Evolutionary conservation across 495 filamentous ascomycete species (phyloP), one percentile per base, ranked within the genome.

Genomic region (Trichoderma erinaceum): DNA sequence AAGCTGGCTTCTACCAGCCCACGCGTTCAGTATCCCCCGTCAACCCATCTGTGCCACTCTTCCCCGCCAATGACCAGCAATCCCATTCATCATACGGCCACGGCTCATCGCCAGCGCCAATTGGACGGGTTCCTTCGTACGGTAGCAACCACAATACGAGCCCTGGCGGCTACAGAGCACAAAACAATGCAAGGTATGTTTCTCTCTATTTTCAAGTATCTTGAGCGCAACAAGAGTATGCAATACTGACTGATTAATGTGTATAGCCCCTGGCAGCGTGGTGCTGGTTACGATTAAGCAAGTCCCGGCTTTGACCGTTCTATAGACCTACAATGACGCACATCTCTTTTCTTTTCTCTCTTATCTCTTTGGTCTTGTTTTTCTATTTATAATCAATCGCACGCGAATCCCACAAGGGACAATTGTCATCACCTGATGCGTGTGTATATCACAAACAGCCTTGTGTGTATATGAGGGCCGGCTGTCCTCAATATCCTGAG

Each of bases 41-140:
- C 18, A 85, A 90, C 69, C 85, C 87, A 38, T 85, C 84, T n/a
- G 80, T 88, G 71, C 87, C 86, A 38, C 79, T 89, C n/a, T 87
- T 89, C 79, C 85, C 86, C 16, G 71, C 78, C n/a, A 72, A 76
- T 11, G 67, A 65, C 41, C 65, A 43, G 7, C 41, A 66, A 52
- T 72, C 63, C 41, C 27, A 67, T 21, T 52, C 48, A 23, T 52
- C 48, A 23, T 52, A 21, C 4, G n/a, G 48, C 10, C 48, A 52
- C 48, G n/a, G 48, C 48, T 21, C n/a, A 15, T 52, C 48, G 25
- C 48, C 56, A 25, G 27, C 56, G 56, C 25, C 56, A 32, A 61
- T 15, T 70, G 68, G 46, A 65, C 67, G 6, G 48, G 66, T 44
- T 50, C 69, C 15, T 67, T 70, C 23, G 41, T 48, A 21, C n/a